These are phyloP conservation scores for Plasmodium gonderi DNA, from an alignment of 169 alveolate species.

Conservation along the genomic window DNA sequence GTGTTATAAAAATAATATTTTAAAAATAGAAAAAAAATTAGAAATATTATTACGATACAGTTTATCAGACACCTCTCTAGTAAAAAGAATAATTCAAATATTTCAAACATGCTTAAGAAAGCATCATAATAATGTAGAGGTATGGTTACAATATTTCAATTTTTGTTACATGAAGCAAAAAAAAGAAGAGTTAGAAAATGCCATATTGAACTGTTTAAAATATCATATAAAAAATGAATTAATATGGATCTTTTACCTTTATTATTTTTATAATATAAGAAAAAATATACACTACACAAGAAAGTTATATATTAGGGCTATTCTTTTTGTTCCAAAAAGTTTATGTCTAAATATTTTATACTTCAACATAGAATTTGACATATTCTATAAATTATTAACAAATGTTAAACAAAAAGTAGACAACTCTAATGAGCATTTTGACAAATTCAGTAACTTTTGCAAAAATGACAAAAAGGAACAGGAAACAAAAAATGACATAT, in stretches of 20 bases:
- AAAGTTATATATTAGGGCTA: constrained; percentile 65
- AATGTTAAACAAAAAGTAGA: constrained; percentile 31
- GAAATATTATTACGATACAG: constrained; percentile 22
- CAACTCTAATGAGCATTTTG: neutral
- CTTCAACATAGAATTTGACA: constrained; percentile 43
- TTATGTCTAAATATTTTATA: constrained; percentile 10
- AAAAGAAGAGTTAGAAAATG: constrained; percentile 33
- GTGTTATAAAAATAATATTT: constrained; percentile 7
- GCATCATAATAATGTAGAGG: constrained; percentile 38
- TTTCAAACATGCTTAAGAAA: constrained; percentile 46
- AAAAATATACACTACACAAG: constrained; percentile 46
- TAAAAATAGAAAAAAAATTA: constrained; percentile 51
- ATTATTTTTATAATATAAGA: constrained; percentile 39
- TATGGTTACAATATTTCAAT: constrained; percentile 65
- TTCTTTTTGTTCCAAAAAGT: constrained; percentile 27
- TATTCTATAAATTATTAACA: constrained; percentile 29
- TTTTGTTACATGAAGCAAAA: constrained; percentile 24
- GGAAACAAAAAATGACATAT: neutral
- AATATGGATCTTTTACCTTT: constrained; percentile 35
- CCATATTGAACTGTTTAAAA: constrained; percentile 45
- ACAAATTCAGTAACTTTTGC: constrained; percentile 18
- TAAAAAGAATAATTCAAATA: constrained; percentile 48
- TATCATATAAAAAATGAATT: constrained; percentile 56
- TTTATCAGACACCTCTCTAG: constrained; percentile 30
- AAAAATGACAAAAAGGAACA: neutral